phyloP scores from a whole-genome alignment of 139 green algal genomes.

The Klebsormidium nitens region DNA sequence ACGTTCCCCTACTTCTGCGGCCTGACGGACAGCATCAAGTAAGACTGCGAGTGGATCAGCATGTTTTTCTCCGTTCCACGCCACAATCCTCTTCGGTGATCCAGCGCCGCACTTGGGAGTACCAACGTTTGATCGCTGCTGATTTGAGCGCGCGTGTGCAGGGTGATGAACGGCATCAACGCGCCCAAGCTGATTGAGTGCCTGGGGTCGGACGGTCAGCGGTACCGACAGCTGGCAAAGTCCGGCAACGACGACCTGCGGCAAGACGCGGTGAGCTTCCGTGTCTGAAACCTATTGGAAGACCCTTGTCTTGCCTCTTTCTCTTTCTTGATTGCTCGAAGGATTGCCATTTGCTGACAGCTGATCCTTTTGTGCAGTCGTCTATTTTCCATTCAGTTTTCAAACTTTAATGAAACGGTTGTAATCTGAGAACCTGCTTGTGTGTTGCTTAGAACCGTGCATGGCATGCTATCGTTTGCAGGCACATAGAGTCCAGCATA shows the following conservation, averaged over 20 bases:
- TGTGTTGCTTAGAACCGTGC: no score
- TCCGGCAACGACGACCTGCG: conserved; percentile 74
- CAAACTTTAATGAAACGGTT: no score
- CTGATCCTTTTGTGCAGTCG: no score
- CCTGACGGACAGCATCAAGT: conserved; percentile 20
- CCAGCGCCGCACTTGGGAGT: background rate
- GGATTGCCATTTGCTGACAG: no score
- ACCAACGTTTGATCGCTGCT: background rate
- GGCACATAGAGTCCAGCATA: no score
- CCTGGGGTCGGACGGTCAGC: conserved; percentile 46
- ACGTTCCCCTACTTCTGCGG: conserved; percentile 18
- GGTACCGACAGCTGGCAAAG: conserved; percentile 64
- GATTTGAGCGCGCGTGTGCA: background rate
- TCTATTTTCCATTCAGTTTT: no score
- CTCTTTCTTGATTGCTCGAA: no score
- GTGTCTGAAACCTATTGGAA: no score
- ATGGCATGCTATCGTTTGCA: no score
- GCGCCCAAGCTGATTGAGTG: conserved; percentile 69
- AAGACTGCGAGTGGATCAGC: conserved; percentile 4
- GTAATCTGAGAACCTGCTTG: no score
- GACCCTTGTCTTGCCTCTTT: no score
- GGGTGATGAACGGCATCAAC: conserved; percentile 52
- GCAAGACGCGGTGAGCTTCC: conserved; percentile 74
- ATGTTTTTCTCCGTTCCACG: background rate
- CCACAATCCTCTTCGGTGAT: background rate